Evolutionary conservation across 257 asterid species (phyloP), one percentile per base, ranked within the genome.

Genomic region (Apocynum venetum): DNA sequence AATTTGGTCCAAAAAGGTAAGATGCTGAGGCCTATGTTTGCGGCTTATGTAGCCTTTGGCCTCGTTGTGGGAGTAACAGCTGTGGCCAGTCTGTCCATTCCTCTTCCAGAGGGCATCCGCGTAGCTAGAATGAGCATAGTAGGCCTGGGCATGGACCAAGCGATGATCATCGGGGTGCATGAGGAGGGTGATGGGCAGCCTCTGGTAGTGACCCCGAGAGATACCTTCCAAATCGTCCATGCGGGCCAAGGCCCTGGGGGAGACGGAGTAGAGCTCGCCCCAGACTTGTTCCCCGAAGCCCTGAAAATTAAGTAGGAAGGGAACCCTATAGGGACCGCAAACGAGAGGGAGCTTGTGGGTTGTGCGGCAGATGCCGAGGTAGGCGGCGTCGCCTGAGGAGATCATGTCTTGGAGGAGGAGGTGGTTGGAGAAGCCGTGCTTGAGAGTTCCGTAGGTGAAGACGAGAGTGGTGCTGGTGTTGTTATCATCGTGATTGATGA

Each of bases 201-300:
- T 70, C 87, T 92, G 92, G 85, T 92, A 92, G 85, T 92, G 97
- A 48, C 89, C 93, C 4, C 78, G 53, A 59, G 77, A 76, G 14
- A 86, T 55, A 13, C 96, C 97, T 80, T 92, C 96, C 52, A 92
- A 85, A 8, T 92, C 97, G 82, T 92, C 97, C 91, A 92, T 91
- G 38, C 69, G 67, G 9, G 79, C 85, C 68, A 92, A 76, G 52
- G 88, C 93, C 0, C 84, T 66, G 13, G 82, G 10, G 0, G 96
- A 91, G 0, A 89, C 87, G 70, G 96, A 87, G 88, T 92, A 92
- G 46, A 92, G 78, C 80, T 92, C 97, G 63, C 97, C 97, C 70
- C 77, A 78, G 60, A 92, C 93, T 77, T 83, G 92, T 40, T 83
- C 84, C 61, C 89, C 94, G 40, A 53, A 82, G 73, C 87, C 89